phyloP scores from a whole-genome alignment of 495 filamentous ascomycete genomes.

The Aspergillus leporis region DNA sequence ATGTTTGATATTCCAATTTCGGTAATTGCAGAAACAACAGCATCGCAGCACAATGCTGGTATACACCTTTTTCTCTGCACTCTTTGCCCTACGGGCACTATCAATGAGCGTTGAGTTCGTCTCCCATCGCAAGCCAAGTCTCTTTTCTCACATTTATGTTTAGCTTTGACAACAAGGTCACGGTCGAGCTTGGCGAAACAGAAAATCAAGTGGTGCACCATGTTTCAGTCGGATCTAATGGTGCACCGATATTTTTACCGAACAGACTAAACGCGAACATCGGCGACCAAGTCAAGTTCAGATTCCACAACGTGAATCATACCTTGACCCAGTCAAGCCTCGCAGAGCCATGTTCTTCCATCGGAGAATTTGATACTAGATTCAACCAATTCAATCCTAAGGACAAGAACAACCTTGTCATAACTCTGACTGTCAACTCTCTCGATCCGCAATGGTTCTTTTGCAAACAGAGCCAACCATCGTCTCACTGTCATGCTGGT shows the following conservation, averaged over 20 bases:
- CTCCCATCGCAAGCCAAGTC: too few relatives aligned
- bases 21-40: too few relatives aligned
- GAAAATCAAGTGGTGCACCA: too few relatives aligned
- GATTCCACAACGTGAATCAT: conserved; percentile 8
- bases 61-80: too few relatives aligned
- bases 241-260: conserved; percentile 7
- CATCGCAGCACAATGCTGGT: too few relatives aligned
- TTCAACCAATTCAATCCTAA: conserved; percentile 11
- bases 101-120: too few relatives aligned
- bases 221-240: too few relatives aligned
- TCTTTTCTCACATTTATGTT: too few relatives aligned
- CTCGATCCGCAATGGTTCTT: conserved; percentile 14
- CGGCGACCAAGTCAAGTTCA: conserved; percentile 10
- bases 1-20: too few relatives aligned
- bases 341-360: conserved; percentile 3
- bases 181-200: too few relatives aligned
- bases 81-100: too few relatives aligned
- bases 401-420: background rate
- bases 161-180: too few relatives aligned
- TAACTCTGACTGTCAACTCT: conserved; percentile 8
- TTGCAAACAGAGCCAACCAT: conserved; percentile 7
- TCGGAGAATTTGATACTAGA: background rate
- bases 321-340: conserved; percentile 11
- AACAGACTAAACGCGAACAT: conserved; percentile 11
- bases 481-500: conserved; percentile 12